Evolutionary conservation across 345 rosid species (phyloP).

Genomic region (Linum usitatissimum): DNA sequence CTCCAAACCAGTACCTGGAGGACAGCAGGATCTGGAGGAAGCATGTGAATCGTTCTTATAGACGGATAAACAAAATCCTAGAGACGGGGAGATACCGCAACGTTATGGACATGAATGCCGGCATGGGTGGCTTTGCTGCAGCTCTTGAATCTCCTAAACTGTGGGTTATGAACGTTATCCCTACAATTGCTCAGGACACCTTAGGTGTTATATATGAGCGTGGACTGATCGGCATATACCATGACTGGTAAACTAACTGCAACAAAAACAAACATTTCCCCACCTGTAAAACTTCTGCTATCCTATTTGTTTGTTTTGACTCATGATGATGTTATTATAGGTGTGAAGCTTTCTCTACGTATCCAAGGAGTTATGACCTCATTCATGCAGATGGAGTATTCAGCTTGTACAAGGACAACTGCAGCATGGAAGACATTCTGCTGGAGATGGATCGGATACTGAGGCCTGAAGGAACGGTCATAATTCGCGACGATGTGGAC

Average conservation of each 20-base stretch:
- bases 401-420: conserved; percentile 5
- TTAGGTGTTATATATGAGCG: neutral
- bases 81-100: conserved; percentile 2
- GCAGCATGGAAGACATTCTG: neutral
- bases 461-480: neutral
- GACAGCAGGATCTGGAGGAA: neutral
- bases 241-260: neutral
- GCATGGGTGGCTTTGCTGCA: conserved; percentile 1
- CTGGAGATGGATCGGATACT: conserved; percentile 3
- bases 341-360: conserved; percentile 6
- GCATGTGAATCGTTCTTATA: conserved; percentile 1
- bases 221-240: neutral
- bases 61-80: neutral
- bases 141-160: neutral
- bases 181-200: conserved; percentile 1
- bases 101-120: conserved; percentile 4
- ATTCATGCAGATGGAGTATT: neutral
- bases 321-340: neutral
- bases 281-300: neutral
- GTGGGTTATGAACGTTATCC: conserved; percentile 4
- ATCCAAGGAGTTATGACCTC: conserved; percentile 2
- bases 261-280: neutral
- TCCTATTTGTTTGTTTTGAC: neutral
- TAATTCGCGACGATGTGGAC: neutral
- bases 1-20: neutral